These are phyloP conservation scores for Heliosperma pusillum DNA, from an alignment of 148 eudicot species.

Conservation along the genomic window DNA sequence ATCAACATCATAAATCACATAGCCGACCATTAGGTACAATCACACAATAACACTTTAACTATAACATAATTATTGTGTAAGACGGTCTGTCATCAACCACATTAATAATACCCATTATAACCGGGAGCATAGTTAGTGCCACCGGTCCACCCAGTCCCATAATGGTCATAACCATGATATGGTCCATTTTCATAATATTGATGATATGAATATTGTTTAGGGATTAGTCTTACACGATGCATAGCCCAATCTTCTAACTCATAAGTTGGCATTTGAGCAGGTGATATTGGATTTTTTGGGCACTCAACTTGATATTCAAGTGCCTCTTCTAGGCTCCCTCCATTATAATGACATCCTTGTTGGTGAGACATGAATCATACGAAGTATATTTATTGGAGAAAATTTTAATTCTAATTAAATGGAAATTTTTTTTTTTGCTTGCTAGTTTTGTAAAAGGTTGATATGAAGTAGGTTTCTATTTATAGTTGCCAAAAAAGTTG, in stretches of 20 bases:
- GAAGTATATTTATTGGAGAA: too few species aligned
- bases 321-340: neutral
- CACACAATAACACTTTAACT: too few species aligned
- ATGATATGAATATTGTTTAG: too few species aligned
- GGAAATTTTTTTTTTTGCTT: neutral
- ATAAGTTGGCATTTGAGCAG: neutral
- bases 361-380: neutral
- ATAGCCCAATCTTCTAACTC: neutral
- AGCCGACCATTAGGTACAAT: neutral
- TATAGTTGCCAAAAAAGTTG: neutral
- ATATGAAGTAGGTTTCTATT: neutral
- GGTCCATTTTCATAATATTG: neutral
- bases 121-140: neutral
- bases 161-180: neutral
- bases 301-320: too few species aligned
- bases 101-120: too few species aligned
- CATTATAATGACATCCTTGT: neutral
- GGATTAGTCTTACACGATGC: neutral
- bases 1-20: neutral
- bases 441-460: neutral
- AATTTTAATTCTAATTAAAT: too few species aligned
- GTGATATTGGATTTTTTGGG: neutral
- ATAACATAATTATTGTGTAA: too few species aligned
- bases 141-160: neutral
- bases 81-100: neutral